Conservation (phyloP, 192 early-diverging fungal species). For the Coemansia sp. region DNA sequence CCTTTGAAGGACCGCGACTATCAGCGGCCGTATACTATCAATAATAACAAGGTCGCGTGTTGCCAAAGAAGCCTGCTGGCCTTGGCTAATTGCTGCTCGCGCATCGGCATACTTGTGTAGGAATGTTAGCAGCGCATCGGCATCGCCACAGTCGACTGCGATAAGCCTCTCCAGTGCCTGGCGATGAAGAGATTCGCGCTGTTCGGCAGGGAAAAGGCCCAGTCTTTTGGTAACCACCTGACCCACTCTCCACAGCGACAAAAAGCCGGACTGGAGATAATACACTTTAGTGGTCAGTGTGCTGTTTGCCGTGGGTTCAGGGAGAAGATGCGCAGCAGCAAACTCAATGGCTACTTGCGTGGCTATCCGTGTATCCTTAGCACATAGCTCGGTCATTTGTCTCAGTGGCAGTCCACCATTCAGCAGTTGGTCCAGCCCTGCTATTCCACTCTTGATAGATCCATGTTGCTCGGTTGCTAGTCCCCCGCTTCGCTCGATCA, state of each 20-base stretch:
- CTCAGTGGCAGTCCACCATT: slow-evolving; percentile 21
- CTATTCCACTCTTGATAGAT: slow-evolving; percentile 26
- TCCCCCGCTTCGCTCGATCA: background rate
- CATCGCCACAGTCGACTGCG: slow-evolving; percentile 29
- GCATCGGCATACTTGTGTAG: slow-evolving; percentile 33
- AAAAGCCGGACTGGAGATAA: slow-evolving; percentile 29
- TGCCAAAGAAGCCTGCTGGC: background rate
- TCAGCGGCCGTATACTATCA: slow-evolving; percentile 36
- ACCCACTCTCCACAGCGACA: slow-evolving; percentile 31
- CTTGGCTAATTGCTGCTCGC: background rate
- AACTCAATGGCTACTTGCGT: slow-evolving; percentile 31
- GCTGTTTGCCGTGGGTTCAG: background rate
- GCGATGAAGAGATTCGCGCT: slow-evolving; percentile 2
- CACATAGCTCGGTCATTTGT: slow-evolving; percentile 34
- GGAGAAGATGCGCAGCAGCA: slow-evolving; percentile 34
- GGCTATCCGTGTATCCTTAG: slow-evolving; percentile 12
- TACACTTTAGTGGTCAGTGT: slow-evolving; percentile 11
- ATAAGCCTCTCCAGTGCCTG: slow-evolving; percentile 32
- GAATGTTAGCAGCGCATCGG: slow-evolving; percentile 34
- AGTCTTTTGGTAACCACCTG: slow-evolving; percentile 13
- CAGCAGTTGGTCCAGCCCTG: slow-evolving; percentile 26
- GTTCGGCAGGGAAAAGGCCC: background rate
- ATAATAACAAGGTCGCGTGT: slow-evolving; percentile 31
- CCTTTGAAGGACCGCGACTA: slow-evolving; percentile 22
- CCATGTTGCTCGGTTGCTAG: background rate